Evolutionary conservation across 352 stramenopile genomes (phyloP).

Genomic region (Elongisporangium prolatum): DNA sequence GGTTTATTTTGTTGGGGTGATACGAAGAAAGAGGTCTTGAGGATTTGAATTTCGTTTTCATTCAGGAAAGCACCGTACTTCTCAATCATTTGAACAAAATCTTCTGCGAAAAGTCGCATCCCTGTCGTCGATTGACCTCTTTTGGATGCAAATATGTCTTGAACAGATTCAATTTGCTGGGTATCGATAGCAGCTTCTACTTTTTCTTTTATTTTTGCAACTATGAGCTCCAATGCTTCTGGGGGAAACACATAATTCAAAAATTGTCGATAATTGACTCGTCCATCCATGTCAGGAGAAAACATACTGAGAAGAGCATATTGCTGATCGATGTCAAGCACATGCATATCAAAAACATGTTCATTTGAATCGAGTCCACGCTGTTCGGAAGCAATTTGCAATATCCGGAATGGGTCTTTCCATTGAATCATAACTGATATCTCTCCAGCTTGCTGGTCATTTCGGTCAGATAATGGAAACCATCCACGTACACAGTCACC

Average conservation of each 20-base stretch:
- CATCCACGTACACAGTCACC: conserved; percentile 68
- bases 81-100: conserved; percentile 13
- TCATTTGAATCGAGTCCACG: conserved; percentile 21
- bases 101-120: conserved; percentile 10
- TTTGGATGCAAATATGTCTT: conserved; percentile 27
- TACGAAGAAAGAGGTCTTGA: conserved; percentile 17
- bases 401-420: conserved; percentile 70
- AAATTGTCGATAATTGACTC: conserved; percentile 73
- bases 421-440: conserved; percentile 73
- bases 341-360: conserved; percentile 35
- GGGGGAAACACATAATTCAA: conserved; percentile 44
- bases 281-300: conserved; percentile 47
- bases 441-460: conserved; percentile 50
- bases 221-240: conserved; percentile 49
- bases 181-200: conserved; percentile 57
- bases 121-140: conserved; percentile 11
- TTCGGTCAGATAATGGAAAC: conserved; percentile 62
- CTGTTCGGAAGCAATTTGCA: conserved; percentile 37
- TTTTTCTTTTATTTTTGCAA: conserved; percentile 56
- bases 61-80: conserved; percentile 32
- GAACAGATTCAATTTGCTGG: conserved; percentile 28
- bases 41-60: conserved; percentile 20
- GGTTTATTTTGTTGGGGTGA: background rate
- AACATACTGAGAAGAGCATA: conserved; percentile 60
- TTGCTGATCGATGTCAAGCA: conserved; percentile 68